Evolutionary conservation across 2,329 filamentous ascomycete genomes (phyloP), one percentile per base, ranked within the genome.

Genomic region (Blastomyces percursus): DNA sequence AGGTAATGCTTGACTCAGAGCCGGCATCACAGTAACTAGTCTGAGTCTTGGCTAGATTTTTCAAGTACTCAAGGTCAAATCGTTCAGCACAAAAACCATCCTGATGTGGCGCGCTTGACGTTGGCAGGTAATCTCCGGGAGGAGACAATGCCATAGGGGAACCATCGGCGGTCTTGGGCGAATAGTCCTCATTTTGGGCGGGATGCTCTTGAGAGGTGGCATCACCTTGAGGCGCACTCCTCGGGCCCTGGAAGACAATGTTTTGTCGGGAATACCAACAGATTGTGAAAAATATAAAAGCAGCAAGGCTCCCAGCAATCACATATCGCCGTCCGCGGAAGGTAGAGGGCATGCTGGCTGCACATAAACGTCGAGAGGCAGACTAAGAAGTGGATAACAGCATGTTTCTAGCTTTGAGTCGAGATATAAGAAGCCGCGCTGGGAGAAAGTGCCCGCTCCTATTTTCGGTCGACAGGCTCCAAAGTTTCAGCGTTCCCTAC

Each of bases 1-100:
- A 72, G 52, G 67, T 69, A 32, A 73, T 42, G 35, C 61, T 55
- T 12, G 68, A 70, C n/a, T 24, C 32, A 2, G 67, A 69, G 27
- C 58, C 56, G 0, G 63, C 51, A 2, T 54, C 51, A 16, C 51
- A 54, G 9, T 54, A 27, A 35, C 14, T 48, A 50, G 51, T 54
- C 30, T 54, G 51, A 21, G 6, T 54, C 51, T 30, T 54, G 27
- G 30, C 51, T 16, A 35, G 16, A 35, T 54, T 54, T 11, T 14
- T 19, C 30, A 54, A 35, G 51, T n/a, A 54, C 6, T 54, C 27
- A 32, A 32, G 27, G 14, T 35, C 30, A 35, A 54, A 54, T 21
- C 51, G 51, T 32, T 54, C 51, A 14, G 27, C 6, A 16, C 51
- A 54, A 30, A 54, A 54, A 19, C 8, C 14, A 32, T 6, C n/a